Evolutionary conservation across 2,329 filamentous ascomycete species (phyloP).

Genomic region (Aspergillus sp.): DNA sequence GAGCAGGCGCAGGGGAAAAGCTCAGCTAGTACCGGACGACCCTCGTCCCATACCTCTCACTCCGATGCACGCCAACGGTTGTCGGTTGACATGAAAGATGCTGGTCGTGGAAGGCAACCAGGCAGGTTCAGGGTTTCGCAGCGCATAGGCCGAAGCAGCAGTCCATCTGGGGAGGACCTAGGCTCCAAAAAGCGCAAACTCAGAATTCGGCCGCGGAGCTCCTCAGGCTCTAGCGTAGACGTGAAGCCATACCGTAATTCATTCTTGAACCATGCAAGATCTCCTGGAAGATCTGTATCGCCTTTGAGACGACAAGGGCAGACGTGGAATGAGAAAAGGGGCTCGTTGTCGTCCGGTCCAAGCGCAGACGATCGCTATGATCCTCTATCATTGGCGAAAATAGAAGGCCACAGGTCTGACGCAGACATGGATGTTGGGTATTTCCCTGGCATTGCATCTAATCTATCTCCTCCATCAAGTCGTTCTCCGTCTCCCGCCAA

Average conservation of each 20-base stretch:
- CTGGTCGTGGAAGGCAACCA: conserved; percentile 57
- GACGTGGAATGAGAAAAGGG: conserved; percentile 51
- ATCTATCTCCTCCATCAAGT: conserved; percentile 64
- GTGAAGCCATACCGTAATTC: conserved; percentile 13
- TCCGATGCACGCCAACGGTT: conserved; percentile 41
- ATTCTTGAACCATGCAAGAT: neutral
- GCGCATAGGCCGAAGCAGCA: conserved; percentile 56
- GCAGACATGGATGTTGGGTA: conserved; percentile 42
- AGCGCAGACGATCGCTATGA: conserved; percentile 36
- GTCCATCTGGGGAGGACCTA: conserved; percentile 48
- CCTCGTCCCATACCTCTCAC: conserved; percentile 30
- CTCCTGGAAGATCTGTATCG: conserved; percentile 8
- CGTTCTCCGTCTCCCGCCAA: conserved; percentile 64
- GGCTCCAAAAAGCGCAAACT: conserved; percentile 56
- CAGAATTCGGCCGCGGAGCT: conserved; percentile 51
- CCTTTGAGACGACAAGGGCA: conserved; percentile 3
- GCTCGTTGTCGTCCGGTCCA: conserved; percentile 56
- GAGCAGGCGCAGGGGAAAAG: conserved; percentile 19
- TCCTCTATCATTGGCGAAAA: conserved; percentile 39
- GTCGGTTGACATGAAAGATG: conserved; percentile 47
- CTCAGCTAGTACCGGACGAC: conserved; percentile 23
- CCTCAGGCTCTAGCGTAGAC: conserved; percentile 57
- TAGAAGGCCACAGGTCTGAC: conserved; percentile 45
- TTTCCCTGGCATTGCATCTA: conserved; percentile 61
- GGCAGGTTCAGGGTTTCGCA: conserved; percentile 61